phyloP scores from a whole-genome alignment of 257 asterid species.

The Solanum peruvianum region DNA sequence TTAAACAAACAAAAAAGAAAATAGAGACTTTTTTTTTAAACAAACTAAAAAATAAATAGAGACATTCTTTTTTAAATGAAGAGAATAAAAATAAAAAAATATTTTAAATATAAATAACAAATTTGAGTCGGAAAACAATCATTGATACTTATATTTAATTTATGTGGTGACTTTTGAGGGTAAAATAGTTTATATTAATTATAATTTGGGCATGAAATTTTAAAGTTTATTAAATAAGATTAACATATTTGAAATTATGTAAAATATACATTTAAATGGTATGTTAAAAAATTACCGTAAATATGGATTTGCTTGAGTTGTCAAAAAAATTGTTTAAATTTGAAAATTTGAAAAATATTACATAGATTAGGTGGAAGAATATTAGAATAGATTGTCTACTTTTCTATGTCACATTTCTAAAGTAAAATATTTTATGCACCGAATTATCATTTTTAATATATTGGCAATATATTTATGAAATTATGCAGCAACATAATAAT shows the following conservation, averaged over 20 bases:
- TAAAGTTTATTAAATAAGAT: neutral
- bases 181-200: neutral
- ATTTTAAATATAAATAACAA: neutral
- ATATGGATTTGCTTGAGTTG: no score
- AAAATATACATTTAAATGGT: no score
- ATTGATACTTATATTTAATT: neutral
- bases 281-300: neutral
- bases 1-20: no score
- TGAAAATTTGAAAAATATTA: rapidly evolving
- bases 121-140: rapidly evolving
- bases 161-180: neutral
- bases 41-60: no score
- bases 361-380: no score
- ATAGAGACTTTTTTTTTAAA: no score
- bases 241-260: neutral
- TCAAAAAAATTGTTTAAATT: no score
- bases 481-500: neutral
- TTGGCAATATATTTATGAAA: neutral
- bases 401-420: no score
- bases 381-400: neutral
- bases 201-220: rapidly evolving
- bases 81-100: no score
- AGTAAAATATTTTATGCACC: no score
- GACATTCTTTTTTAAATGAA: no score
- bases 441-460: no score